These are phyloP conservation scores for Hypocrella siamensis DNA, from an alignment of 2,329 filamentous ascomycete genomes.

Conservation along the genomic window DNA sequence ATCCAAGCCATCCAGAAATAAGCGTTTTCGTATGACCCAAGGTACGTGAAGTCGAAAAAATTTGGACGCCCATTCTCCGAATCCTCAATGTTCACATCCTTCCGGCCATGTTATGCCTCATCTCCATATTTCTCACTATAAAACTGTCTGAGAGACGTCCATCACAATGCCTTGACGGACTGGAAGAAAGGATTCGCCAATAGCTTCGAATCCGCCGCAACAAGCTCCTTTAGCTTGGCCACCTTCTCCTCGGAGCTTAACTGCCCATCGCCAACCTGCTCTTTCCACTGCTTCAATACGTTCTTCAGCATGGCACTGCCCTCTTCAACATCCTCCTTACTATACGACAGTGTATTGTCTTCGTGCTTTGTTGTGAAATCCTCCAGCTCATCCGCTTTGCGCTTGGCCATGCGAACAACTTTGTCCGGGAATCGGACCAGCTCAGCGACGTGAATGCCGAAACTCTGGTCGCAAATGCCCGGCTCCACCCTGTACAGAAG, in stretches of 20 bases:
- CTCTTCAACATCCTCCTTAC: conserved; percentile 75
- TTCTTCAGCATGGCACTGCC: conserved; percentile 76
- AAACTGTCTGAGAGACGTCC: neutral
- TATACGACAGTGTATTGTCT: conserved; percentile 43
- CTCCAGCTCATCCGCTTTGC: conserved; percentile 94
- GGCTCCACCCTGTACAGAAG: conserved; percentile 93
- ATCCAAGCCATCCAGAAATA: too few relatives aligned
- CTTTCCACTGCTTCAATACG: conserved; percentile 74
- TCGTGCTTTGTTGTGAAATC: conserved; percentile 79
- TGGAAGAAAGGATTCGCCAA: conserved; percentile 56
- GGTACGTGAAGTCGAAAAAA: neutral
- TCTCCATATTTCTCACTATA: conserved; percentile 2
- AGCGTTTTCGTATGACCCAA: too few relatives aligned
- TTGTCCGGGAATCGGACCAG: conserved; percentile 92
- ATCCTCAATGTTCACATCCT: conserved; percentile 5
- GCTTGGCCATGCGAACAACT: conserved; percentile 97
- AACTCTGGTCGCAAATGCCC: conserved; percentile 91
- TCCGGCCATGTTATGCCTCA: too few relatives aligned
- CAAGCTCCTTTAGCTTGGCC: conserved; percentile 61
- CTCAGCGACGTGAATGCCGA: conserved; percentile 96
- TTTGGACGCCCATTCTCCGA: conserved; percentile 1
- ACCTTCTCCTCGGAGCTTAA: conserved; percentile 66
- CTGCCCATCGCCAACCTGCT: conserved; percentile 43
- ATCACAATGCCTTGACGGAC: conserved; percentile 38
- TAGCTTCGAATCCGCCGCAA: conserved; percentile 53